Evolutionary conservation across 306 rosid genomes (phyloP).

Genomic region (Rubus parviflorus): DNA sequence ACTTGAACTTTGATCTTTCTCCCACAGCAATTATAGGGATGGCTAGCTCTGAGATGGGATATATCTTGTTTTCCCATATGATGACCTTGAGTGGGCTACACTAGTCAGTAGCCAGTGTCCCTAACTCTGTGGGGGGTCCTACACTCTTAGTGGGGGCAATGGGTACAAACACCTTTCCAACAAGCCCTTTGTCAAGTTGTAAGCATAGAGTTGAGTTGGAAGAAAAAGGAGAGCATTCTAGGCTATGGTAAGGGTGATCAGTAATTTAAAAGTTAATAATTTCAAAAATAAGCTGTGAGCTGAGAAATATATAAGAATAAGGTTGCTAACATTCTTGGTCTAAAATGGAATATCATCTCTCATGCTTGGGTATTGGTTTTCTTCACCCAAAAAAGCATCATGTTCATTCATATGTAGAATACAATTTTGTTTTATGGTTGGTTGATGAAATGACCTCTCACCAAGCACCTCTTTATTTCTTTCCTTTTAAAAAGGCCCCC

Average conservation of each 20-base stretch:
- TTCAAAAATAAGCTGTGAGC: too few relatives aligned
- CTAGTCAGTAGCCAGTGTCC: conserved; percentile 23
- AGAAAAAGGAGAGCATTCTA: neutral
- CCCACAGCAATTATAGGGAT: conserved; percentile 36
- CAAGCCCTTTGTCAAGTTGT: conserved; percentile 32
- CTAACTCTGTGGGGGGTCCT: conserved; percentile 38
- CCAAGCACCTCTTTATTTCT: conserved; percentile 45
- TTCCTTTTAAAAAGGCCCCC: conserved; percentile 19
- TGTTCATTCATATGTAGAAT: conserved; percentile 27
- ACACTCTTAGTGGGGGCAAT: conserved; percentile 57
- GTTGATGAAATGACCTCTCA: conserved; percentile 75
- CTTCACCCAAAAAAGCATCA: conserved; percentile 46
- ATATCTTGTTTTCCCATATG: conserved; percentile 40
- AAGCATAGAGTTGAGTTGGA: conserved; percentile 27
- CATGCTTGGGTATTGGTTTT: conserved; percentile 37
- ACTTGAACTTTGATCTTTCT: conserved; percentile 5
- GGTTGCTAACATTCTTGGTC: neutral
- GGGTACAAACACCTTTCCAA: conserved; percentile 59
- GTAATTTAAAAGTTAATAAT: neutral
- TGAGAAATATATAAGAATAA: neutral
- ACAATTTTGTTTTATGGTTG: conserved; percentile 48
- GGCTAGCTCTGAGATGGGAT: conserved; percentile 32
- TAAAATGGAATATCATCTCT: conserved; percentile 33
- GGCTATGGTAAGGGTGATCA: neutral
- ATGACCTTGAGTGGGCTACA: conserved; percentile 46